Percentiles rank a stretch among this genome's conserved stretches.
Conservation (phyloP, 2,329 filamentous ascomycete genomes). For the Aspergillus quadricinctus region DNA sequence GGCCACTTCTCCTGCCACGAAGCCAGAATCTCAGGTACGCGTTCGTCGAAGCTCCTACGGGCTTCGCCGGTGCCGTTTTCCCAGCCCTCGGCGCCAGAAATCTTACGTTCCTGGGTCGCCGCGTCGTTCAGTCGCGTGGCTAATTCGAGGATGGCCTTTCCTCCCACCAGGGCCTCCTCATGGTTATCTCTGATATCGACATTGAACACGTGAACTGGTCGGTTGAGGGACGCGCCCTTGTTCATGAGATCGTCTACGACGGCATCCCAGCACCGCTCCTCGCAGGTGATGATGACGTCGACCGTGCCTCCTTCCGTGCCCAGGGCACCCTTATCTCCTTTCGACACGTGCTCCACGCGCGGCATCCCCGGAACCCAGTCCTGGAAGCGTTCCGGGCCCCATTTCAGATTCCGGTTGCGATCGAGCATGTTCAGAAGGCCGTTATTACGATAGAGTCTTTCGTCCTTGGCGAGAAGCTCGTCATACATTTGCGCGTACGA, state of each 20-base stretch:
- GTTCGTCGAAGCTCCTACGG: conserved; percentile 79
- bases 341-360: conserved; percentile 65
- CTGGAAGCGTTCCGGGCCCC: conserved; percentile 94
- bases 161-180: conserved; percentile 88
- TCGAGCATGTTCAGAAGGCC: conserved; percentile 94
- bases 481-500: conserved; percentile 94
- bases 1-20: conserved; percentile 96
- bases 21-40: conserved; percentile 84
- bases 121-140: conserved; percentile 78
- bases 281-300: conserved; percentile 93
- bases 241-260: conserved; percentile 90
- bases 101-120: conserved; percentile 70
- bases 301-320: conserved; percentile 87
- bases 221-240: conserved; percentile 79
- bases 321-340: conserved; percentile 67
- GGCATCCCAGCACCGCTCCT: conserved; percentile 97
- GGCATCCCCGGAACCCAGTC: conserved; percentile 91
- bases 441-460: conserved; percentile 82
- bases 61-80: conserved; percentile 64
- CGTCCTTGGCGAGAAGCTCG: conserved; percentile 81
- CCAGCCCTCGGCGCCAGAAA: conserved; percentile 61
- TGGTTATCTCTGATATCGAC: conserved; percentile 98
- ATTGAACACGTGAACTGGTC: conserved; percentile 96
- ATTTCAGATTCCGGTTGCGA: conserved; percentile 86
- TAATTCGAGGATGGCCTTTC: conserved; percentile 85